Conservation (phyloP, 2,329 filamentous ascomycete genomes). For the Beauveria sp. region DNA sequence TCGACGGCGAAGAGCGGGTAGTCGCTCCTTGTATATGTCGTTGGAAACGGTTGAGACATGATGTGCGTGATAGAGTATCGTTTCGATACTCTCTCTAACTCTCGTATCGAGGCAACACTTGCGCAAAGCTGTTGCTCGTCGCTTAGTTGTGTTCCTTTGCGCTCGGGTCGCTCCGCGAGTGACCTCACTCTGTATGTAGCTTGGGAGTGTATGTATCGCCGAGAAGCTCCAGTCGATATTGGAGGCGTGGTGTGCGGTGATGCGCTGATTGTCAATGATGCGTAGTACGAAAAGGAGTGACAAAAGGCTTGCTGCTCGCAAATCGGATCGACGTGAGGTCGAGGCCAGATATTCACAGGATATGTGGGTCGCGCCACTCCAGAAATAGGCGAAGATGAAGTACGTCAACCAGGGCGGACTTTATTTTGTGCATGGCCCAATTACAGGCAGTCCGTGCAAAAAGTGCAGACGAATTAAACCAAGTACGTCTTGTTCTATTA, state of each 20-base stretch:
- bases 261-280: not conserved
- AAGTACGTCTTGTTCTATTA: too few relatives aligned
- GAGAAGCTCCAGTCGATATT: not conserved
- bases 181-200: not conserved
- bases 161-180: not conserved
- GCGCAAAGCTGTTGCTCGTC: not conserved
- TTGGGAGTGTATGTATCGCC: not conserved
- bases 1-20: slow-evolving; percentile 85
- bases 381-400: not conserved
- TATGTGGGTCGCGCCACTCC: slow-evolving; percentile 4
- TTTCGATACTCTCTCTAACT: not conserved
- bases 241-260: too few relatives aligned
- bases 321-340: not conserved
- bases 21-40: slow-evolving; percentile 59
- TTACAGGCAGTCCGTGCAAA: too few relatives aligned
- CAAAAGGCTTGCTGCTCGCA: not conserved
- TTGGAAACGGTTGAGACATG: slow-evolving; percentile 35
- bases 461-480: too few relatives aligned
- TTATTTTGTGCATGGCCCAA: too few relatives aligned
- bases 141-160: not conserved
- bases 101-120: not conserved
- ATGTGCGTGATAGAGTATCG: not conserved
- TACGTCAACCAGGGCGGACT: too few relatives aligned
- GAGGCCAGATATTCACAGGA: slow-evolving; percentile 9
- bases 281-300: not conserved